phyloP scores from a whole-genome alignment of 768 basidiomycete genomes.

The Leccinum truebloodii region DNA sequence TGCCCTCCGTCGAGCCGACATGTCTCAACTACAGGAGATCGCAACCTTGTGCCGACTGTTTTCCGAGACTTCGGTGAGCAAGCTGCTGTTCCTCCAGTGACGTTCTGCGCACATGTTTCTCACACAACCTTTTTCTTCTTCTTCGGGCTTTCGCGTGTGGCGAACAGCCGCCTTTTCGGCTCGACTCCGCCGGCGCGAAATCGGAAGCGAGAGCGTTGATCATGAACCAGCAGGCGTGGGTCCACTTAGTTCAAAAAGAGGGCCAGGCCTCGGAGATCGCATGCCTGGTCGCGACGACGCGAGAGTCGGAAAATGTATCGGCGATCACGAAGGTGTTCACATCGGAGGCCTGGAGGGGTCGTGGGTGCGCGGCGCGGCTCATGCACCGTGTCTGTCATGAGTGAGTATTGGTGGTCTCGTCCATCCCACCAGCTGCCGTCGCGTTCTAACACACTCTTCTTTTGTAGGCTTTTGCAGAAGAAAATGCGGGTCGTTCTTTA shows the following conservation, averaged over 20 bases:
- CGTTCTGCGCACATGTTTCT: neutral
- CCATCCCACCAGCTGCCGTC: too few relatives aligned
- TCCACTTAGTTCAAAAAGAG: conserved; percentile 43
- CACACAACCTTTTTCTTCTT: neutral
- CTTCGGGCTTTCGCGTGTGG: neutral
- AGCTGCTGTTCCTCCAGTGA: neutral
- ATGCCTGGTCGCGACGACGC: conserved; percentile 68
- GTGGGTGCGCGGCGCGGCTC: conserved; percentile 62
- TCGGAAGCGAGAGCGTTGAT: conserved; percentile 56
- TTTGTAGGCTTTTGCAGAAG: conserved; percentile 32
- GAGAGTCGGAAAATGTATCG: conserved; percentile 55
- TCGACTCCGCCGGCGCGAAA: too few relatives aligned
- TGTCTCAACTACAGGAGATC: conserved; percentile 34
- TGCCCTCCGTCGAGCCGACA: conserved; percentile 35
- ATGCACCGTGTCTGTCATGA: conserved; percentile 56
- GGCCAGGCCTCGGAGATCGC: conserved; percentile 45
- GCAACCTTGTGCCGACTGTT: conserved; percentile 55
- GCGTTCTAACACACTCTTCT: too few relatives aligned
- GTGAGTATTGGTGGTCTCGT: conserved; percentile 36
- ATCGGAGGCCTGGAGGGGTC: conserved; percentile 47
- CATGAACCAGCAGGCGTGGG: conserved; percentile 52
- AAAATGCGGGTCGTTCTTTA: conserved; percentile 54
- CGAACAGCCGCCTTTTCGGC: conserved; percentile 52
- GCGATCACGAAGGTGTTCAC: conserved; percentile 79
- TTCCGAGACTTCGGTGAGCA: conserved; percentile 57